Conservation (phyloP, 345 rosid genomes). For the Lenwebbia sp. region DNA sequence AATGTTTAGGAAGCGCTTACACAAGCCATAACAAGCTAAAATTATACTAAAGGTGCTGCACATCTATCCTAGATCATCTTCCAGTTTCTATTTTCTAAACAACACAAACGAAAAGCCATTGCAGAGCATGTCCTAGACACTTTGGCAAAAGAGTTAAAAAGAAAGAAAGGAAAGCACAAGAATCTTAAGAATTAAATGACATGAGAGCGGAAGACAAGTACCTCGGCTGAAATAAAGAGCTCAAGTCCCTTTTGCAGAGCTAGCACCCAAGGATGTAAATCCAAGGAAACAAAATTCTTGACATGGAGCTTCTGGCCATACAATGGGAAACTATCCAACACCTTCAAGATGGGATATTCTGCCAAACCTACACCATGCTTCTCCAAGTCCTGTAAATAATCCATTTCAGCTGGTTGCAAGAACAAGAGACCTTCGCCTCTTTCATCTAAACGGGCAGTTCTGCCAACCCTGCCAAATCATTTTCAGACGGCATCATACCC, state of each 20-base stretch:
- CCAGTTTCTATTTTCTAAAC: not conserved
- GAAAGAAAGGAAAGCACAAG: not conserved
- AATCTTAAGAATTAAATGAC: not conserved
- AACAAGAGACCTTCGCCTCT: slow-evolving; percentile 79
- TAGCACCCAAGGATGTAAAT: slow-evolving; percentile 78
- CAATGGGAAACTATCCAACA: slow-evolving; percentile 56
- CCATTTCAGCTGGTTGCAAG: slow-evolving; percentile 80
- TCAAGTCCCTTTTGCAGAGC: slow-evolving; percentile 72
- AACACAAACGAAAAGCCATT: not conserved
- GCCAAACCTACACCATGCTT: slow-evolving; percentile 73
- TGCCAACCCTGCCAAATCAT: slow-evolving; percentile 69
- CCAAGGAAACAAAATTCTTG: slow-evolving; percentile 42
- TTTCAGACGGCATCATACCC: slow-evolving; percentile 3
- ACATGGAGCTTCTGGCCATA: slow-evolving; percentile 26
- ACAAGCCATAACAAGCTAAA: not conserved
- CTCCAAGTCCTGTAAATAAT: slow-evolving; percentile 70
- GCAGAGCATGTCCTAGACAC: not conserved
- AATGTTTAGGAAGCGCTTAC: not conserved
- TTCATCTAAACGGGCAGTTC: slow-evolving; percentile 93
- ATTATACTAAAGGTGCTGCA: not conserved
- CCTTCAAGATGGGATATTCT: slow-evolving; percentile 73
- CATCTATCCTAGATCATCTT: not conserved
- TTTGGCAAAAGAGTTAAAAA: not conserved
- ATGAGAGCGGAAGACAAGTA: slow-evolving; percentile 5
- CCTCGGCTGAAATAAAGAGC: slow-evolving; percentile 44